phyloP scores from a whole-genome alignment of 371 early-diverging fungal genomes.

The Antonospora locustae region DNA sequence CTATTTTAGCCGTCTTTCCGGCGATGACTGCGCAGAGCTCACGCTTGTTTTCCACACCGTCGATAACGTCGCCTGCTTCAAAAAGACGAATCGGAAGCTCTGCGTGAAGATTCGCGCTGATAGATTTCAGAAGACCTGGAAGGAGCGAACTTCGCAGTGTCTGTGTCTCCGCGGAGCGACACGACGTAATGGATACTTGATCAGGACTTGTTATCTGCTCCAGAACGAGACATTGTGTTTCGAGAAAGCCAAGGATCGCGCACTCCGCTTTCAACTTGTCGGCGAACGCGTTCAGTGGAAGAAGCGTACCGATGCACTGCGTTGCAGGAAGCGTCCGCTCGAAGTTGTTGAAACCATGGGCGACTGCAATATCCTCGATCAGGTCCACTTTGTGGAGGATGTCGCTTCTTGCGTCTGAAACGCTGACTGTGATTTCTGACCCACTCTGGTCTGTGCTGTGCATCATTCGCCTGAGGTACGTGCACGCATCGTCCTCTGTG shows the following conservation, averaged over 20 bases:
- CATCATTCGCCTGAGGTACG: slow-evolving; percentile 48
- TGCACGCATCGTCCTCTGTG: slow-evolving; percentile 5
- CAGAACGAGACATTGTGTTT: slow-evolving; percentile 67
- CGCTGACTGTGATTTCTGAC: slow-evolving; percentile 59
- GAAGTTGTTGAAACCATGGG: slow-evolving; percentile 92
- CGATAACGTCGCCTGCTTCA: slow-evolving; percentile 83
- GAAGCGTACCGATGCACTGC: slow-evolving; percentile 70
- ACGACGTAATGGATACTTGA: neutral
- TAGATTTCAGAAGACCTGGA: slow-evolving; percentile 84
- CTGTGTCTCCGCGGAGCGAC: slow-evolving; percentile 67
- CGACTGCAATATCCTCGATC: slow-evolving; percentile 95
- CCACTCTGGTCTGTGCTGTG: slow-evolving; percentile 46
- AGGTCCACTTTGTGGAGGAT: slow-evolving; percentile 89
- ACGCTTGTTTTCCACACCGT: slow-evolving; percentile 68
- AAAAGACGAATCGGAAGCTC: slow-evolving; percentile 82
- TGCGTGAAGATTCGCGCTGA: slow-evolving; percentile 72
- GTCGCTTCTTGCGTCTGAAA: slow-evolving; percentile 81
- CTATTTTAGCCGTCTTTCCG: slow-evolving; percentile 72
- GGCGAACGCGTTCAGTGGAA: slow-evolving; percentile 77
- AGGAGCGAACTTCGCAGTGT: slow-evolving; percentile 79
- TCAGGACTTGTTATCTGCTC: neutral
- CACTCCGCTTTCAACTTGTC: slow-evolving; percentile 73
- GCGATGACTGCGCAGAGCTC: slow-evolving; percentile 71
- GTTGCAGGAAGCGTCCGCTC: slow-evolving; percentile 63
- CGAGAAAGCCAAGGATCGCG: slow-evolving; percentile 79